Evolutionary conservation across 73 alveolate genomes (phyloP), one percentile per base, ranked within the genome.

Genomic region (Tetrahymena borealis): DNA sequence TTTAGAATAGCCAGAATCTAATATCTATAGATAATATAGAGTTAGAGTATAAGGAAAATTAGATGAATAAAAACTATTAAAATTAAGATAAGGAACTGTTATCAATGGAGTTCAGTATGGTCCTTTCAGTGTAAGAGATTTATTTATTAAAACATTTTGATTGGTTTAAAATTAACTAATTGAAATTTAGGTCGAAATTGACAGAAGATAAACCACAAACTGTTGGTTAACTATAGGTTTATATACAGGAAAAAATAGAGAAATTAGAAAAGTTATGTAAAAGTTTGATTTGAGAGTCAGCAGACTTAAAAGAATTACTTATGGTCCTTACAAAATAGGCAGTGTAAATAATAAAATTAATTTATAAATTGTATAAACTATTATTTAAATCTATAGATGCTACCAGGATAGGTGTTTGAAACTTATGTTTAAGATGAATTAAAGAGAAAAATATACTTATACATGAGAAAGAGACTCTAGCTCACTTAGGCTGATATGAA

Each of bases 11-110:
- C 97, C 98, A 18, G 39, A 95, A 28, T 40, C 94, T 40, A 39
- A 93, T 8, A 32, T 97, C 16, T 94, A 94, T 91, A 96, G 99
- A 93, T 93, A 92, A 38, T 97, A 97, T 85, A 94, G 97, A 93
- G 98, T 96, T 13, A 95, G 99, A 93, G 98, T 97, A 20, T 95
- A 95, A 91, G 99, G 99, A 16, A 91, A 90, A 92, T 94, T 97
- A 78, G 91, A 91, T 78, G 98, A 96, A 78, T 90, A 94, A 32
- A 92, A 92, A 33, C 90, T 97, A 33, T 42, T 35, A 20, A 92
- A 40, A 78, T 95, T 97, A 28, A 95, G 98, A 91, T 31, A 39
- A 77, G 99, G 99, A n/a, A 40, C 96, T 40, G 90, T 91, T 4
- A 95, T 94, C 78, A 93, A 79, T 32, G 98, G 98, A 31, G 92